These are phyloP conservation scores for Sedum album DNA, from an alignment of 164 flowering plant genomes.

Conservation along the genomic window DNA sequence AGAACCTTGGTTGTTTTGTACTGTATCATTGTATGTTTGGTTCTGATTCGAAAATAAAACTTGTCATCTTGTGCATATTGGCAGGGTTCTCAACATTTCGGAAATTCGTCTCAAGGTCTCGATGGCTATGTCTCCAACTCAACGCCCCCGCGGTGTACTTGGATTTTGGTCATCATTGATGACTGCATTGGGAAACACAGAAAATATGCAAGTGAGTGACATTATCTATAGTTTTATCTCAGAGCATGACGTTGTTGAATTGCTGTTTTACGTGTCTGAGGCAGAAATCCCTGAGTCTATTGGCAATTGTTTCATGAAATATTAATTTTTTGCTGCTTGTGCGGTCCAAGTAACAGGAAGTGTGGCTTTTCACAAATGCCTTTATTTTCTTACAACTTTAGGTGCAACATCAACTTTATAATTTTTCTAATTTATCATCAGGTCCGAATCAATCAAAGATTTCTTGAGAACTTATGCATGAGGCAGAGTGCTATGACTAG, in stretches of 20 bases:
- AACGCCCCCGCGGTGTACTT: slow-evolving; percentile 95
- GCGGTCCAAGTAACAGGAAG: background rate
- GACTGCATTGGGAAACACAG: slow-evolving; percentile 98
- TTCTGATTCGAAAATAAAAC: slow-evolving; percentile 7
- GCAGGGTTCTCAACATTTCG: slow-evolving; percentile 78
- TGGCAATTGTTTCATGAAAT: background rate
- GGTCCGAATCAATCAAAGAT: slow-evolving; percentile 83
- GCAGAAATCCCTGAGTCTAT: background rate
- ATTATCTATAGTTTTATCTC: background rate
- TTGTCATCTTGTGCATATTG: slow-evolving; percentile 11
- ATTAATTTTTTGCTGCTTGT: background rate
- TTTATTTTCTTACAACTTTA: background rate
- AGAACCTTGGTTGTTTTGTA: background rate
- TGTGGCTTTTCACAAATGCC: background rate
- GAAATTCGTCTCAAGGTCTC: slow-evolving; percentile 88
- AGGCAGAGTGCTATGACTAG: slow-evolving; percentile 75
- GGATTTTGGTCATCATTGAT: slow-evolving; percentile 98
- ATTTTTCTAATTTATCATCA: slow-evolving; percentile 18
- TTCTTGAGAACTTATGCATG: slow-evolving; percentile 70
- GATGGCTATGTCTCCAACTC: slow-evolving; percentile 97
- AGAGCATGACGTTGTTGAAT: background rate
- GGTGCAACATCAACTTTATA: background rate
- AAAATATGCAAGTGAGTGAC: slow-evolving; percentile 84
- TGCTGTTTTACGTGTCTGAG: background rate
- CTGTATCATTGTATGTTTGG: background rate